These are phyloP conservation scores for Dioszegia aurantiaca DNA, from an alignment of 768 basidiomycete species.

Conservation along the genomic window DNA sequence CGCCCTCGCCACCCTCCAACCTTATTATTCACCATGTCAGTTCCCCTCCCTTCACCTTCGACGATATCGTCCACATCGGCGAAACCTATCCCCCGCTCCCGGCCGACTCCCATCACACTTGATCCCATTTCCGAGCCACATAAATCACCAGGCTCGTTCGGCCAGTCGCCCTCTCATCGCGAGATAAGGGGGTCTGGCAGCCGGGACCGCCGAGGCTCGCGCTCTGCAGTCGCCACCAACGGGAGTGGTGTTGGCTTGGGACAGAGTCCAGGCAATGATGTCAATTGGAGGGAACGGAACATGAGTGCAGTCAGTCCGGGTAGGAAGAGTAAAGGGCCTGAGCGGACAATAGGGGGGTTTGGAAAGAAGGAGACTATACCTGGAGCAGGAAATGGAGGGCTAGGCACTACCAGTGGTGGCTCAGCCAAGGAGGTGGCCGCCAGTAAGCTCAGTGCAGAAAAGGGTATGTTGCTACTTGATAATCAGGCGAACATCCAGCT, in stretches of 20 bases:
- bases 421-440: not conserved
- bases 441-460: conserved; percentile 14
- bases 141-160: conserved; percentile 14
- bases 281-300: conserved; percentile 9
- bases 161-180: conserved; percentile 6
- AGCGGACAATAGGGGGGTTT: conserved; percentile 42
- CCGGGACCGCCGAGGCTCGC: conserved; percentile 2
- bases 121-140: conserved; percentile 2
- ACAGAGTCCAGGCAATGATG: conserved; percentile 10
- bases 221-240: not conserved
- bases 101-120: conserved; percentile 25
- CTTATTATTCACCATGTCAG: conserved; percentile 27
- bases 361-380: conserved; percentile 30
- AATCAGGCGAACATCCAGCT: conserved; percentile 1
- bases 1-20: not conserved
- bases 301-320: not conserved
- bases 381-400: conserved; percentile 17
- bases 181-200: conserved; percentile 1
- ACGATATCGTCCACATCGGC: conserved; percentile 16
- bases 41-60: conserved; percentile 37
- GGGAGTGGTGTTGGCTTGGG: not conserved
- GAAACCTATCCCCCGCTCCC: conserved; percentile 25
- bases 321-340: conserved; percentile 20
- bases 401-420: conserved; percentile 28
- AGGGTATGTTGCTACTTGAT: conserved; percentile 8